Percentiles rank a stretch among this genome's conserved stretches.
Evolutionary conservation across 1,139 yeast genomes (phyloP).

Genomic region (Suhomyces coccinellae): DNA sequence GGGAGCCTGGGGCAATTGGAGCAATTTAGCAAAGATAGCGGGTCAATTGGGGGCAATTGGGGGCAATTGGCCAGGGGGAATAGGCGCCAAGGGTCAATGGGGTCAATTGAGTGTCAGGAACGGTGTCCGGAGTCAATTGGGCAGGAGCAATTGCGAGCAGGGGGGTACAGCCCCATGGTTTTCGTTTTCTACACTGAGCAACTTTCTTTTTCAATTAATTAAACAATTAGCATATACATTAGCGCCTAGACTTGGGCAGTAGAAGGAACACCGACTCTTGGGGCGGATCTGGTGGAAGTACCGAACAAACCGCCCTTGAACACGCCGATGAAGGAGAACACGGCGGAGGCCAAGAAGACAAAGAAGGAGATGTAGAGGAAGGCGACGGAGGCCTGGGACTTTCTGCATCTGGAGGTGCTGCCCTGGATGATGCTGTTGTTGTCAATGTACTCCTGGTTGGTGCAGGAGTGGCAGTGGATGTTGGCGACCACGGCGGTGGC

Average conservation of each 20-base stretch:
- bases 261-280: conserved; percentile 85
- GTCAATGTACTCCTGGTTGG: conserved; percentile 62
- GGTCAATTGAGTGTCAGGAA: no score
- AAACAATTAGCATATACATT: conserved; percentile 4
- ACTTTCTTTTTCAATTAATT: not conserved
- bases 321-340: conserved; percentile 59
- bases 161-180: no score
- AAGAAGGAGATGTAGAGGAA: conserved; percentile 87
- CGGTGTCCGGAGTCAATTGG: no score
- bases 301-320: conserved; percentile 77
- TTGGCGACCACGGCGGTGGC: conserved; percentile 94
- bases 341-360: conserved; percentile 67
- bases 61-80: no score
- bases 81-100: no score
- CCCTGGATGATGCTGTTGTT: conserved; percentile 74
- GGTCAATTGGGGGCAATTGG: no score
- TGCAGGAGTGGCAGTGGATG: conserved; percentile 82
- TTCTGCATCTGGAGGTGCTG: conserved; percentile 80
- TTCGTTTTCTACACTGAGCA: not conserved
- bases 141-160: no score
- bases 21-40: not conserved
- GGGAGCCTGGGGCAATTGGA: not conserved
- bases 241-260: conserved; percentile 68
- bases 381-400: conserved; percentile 89
- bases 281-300: conserved; percentile 53